These are phyloP conservation scores for Quercus wislizeni DNA, from an alignment of 306 rosid genomes.

Conservation along the genomic window DNA sequence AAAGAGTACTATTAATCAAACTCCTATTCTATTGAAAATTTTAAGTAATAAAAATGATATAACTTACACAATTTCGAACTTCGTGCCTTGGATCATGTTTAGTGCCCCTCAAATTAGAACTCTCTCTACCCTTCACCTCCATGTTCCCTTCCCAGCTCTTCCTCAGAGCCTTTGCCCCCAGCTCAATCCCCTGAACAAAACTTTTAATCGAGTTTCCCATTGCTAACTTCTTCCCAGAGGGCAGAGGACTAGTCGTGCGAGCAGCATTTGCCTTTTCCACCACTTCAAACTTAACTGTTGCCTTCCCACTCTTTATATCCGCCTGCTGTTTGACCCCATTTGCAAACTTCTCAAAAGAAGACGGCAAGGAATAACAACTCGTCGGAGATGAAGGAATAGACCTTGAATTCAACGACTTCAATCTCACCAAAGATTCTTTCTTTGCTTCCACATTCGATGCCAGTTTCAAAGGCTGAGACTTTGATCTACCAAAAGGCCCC, in stretches of 20 bases:
- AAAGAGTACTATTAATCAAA: not conserved
- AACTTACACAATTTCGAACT: slow-evolving; percentile 61
- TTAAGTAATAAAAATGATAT: not conserved
- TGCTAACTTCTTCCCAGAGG: slow-evolving; percentile 42
- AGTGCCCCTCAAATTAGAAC: slow-evolving; percentile 51
- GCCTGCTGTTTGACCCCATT: slow-evolving; percentile 72
- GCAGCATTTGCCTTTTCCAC: slow-evolving; percentile 49
- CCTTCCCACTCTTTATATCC: slow-evolving; percentile 48
- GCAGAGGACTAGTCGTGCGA: slow-evolving; percentile 50
- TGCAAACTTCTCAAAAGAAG: slow-evolving; percentile 81
- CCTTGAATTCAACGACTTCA: slow-evolving; percentile 78
- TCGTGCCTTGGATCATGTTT: slow-evolving; percentile 69
- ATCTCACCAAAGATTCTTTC: slow-evolving; percentile 57
- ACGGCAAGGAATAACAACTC: slow-evolving; percentile 83
- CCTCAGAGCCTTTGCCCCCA: slow-evolving; percentile 88
- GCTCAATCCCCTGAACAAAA: slow-evolving; percentile 82
- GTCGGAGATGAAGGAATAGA: slow-evolving; percentile 82
- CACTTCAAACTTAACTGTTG: slow-evolving; percentile 42
- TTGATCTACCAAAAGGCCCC: slow-evolving; percentile 37
- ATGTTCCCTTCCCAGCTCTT: slow-evolving; percentile 98
- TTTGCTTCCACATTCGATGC: slow-evolving; percentile 53
- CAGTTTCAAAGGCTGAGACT: slow-evolving; percentile 48
- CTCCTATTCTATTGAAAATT: not conserved
- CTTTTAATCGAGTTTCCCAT: slow-evolving; percentile 57
- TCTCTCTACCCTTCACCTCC: slow-evolving; percentile 68